Evolutionary conservation across 768 basidiomycete genomes (phyloP).

Genomic region (Gelatoporia subvermispora): DNA sequence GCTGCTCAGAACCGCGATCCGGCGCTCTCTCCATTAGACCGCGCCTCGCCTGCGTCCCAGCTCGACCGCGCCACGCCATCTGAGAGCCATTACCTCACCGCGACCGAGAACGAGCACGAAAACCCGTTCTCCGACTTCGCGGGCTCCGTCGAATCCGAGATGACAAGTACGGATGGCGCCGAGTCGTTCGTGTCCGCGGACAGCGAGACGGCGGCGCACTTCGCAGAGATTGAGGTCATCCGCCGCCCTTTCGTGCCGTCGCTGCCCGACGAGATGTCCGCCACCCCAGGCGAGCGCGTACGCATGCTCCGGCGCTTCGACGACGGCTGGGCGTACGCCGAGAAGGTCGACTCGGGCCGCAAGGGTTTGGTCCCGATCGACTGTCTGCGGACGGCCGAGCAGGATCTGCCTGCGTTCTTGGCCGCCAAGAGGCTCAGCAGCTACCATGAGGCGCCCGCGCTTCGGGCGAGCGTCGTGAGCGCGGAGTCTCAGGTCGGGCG

Average conservation of each 20-base stretch:
- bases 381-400: conserved; percentile 48
- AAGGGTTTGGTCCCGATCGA: conserved; percentile 65
- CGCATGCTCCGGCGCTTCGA: conserved; percentile 52
- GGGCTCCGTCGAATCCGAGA: conserved; percentile 11
- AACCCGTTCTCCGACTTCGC: conserved; percentile 24
- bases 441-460: conserved; percentile 15
- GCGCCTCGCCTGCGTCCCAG: not conserved
- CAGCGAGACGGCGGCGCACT: conserved; percentile 34
- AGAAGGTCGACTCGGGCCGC: conserved; percentile 34
- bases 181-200: conserved; percentile 2
- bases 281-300: conserved; percentile 46
- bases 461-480: conserved; percentile 6
- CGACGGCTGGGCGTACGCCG: conserved; percentile 68
- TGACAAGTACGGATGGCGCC: conserved; percentile 2
- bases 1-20: not conserved
- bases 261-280: conserved; percentile 54
- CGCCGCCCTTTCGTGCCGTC: conserved; percentile 52
- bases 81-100: conserved; percentile 8
- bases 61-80: not conserved
- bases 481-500: conserved; percentile 7
- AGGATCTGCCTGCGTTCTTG: conserved; percentile 45
- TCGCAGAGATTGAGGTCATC: conserved; percentile 43
- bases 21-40: not conserved
- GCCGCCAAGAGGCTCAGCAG: conserved; percentile 44
- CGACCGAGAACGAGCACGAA: conserved; percentile 15